Evolutionary conservation across 140 eudicot genomes (phyloP).

Genomic region (Senecio squalidus): DNA sequence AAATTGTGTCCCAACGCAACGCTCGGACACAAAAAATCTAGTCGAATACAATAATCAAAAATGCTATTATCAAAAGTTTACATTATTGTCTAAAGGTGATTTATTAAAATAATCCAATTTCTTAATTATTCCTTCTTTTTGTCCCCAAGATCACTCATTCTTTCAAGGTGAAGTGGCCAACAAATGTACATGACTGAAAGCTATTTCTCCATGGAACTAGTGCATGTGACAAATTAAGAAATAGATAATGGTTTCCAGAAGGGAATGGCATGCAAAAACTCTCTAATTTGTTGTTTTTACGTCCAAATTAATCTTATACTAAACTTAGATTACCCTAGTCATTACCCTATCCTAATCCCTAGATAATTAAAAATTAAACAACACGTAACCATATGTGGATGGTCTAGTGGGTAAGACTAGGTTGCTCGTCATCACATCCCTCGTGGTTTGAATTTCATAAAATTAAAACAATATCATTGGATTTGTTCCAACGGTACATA

Average conservation of each 20-base stretch:
- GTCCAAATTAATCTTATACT: slow-evolving; percentile 15
- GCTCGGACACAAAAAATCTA: neutral
- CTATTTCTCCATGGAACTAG: slow-evolving; percentile 22
- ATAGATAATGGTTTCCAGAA: slow-evolving; percentile 45
- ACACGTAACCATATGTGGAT: neutral
- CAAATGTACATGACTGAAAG: slow-evolving; percentile 38
- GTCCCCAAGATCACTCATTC: slow-evolving; percentile 45
- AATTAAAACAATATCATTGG: too few species aligned
- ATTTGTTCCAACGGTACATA: too few species aligned
- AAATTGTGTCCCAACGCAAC: too few species aligned
- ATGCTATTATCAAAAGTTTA: slow-evolving; percentile 14
- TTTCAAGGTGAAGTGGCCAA: slow-evolving; percentile 63
- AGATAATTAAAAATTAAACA: neutral
- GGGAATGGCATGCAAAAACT: slow-evolving; percentile 29
- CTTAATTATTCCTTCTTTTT: slow-evolving; percentile 39
- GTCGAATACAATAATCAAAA: neutral
- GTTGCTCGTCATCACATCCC: neutral
- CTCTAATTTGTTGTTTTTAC: slow-evolving; percentile 7
- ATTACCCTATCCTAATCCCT: slow-evolving; percentile 11
- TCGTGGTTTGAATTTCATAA: too few species aligned
- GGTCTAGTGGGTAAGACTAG: neutral
- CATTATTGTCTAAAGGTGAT: slow-evolving; percentile 34
- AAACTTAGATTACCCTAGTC: slow-evolving; percentile 22
- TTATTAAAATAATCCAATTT: slow-evolving; percentile 22
- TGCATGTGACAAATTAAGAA: slow-evolving; percentile 17